Evolutionary conservation across 805 yeast species (phyloP).

Genomic region (Komagataella mondaviorum): DNA sequence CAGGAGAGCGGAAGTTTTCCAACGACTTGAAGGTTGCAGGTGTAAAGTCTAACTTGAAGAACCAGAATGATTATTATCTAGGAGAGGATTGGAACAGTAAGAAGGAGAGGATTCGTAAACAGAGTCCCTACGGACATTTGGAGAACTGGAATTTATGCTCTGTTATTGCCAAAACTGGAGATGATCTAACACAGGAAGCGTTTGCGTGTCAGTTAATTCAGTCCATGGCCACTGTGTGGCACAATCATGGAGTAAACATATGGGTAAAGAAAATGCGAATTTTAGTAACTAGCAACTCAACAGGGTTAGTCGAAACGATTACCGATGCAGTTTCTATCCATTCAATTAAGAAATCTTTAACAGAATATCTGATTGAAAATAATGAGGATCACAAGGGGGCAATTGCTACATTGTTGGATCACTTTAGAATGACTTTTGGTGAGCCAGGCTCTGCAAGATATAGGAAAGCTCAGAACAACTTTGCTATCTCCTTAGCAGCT

Average conservation of each 20-base stretch:
- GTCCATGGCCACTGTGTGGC: slow-evolving; percentile 81
- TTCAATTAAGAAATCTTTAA: slow-evolving; percentile 84
- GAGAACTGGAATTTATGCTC: slow-evolving; percentile 93
- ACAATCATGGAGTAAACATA: slow-evolving; percentile 46
- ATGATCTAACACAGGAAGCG: slow-evolving; percentile 92
- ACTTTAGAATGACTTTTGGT: slow-evolving; percentile 70
- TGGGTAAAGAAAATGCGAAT: slow-evolving; percentile 96
- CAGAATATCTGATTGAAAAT: slow-evolving; percentile 53
- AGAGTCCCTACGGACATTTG: slow-evolving; percentile 73
- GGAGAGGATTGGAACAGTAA: slow-evolving; percentile 93
- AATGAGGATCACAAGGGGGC: slow-evolving; percentile 62
- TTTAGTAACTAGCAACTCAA: slow-evolving; percentile 74
- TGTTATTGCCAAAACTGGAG: slow-evolving; percentile 93
- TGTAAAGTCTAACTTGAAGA: slow-evolving; percentile 21
- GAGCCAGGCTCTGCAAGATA: slow-evolving; percentile 36
- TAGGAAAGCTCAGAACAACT: slow-evolving; percentile 70
- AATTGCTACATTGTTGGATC: slow-evolving; percentile 65
- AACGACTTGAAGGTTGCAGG: slow-evolving; percentile 86
- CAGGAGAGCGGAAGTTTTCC: slow-evolving; percentile 85
- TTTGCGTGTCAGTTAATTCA: slow-evolving; percentile 92
- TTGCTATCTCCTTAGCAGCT: slow-evolving; percentile 78
- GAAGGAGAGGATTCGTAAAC: slow-evolving; percentile 62
- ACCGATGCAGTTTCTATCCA: slow-evolving; percentile 91
- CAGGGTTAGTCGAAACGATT: slow-evolving; percentile 92
- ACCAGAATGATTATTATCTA: slow-evolving; percentile 28